Conservation (phyloP, 2,329 filamentous ascomycete species). For the Hirsutella minnesotensis region DNA sequence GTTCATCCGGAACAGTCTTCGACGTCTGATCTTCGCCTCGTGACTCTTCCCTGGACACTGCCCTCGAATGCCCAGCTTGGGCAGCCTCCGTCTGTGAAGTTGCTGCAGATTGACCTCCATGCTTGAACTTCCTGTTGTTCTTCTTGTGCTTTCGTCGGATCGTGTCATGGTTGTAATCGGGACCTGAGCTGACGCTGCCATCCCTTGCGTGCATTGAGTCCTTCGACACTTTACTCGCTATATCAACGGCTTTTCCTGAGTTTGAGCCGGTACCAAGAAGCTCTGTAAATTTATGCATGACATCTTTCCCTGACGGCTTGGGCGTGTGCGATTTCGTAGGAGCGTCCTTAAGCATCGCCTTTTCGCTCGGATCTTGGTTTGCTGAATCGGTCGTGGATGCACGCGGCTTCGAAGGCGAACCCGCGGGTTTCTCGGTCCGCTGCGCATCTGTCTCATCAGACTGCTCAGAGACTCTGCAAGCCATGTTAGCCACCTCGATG, state of each 20-base stretch:
- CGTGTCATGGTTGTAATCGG: constrained; percentile 1
- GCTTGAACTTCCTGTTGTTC: constrained; percentile 13
- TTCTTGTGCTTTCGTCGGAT: constrained; percentile 10
- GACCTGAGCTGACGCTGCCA: not conserved
- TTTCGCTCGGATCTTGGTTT: no score
- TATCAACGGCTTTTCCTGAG: not conserved
- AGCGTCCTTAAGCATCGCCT: no score
- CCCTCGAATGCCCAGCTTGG: not conserved
- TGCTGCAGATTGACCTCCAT: constrained; percentile 2
- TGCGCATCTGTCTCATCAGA: not conserved
- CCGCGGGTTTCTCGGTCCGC: not conserved
- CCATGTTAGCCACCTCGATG: not conserved
- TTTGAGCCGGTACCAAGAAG: no score
- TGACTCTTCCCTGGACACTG: not conserved
- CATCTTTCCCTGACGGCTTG: no score
- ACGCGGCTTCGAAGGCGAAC: not conserved
- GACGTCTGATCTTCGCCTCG: no score
- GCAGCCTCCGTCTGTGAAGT: not conserved
- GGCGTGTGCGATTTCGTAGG: no score
- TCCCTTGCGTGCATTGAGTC: not conserved
- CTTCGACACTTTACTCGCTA: not conserved
- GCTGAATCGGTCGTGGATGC: not conserved
- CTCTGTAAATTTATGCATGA: no score
- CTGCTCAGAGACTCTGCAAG: not conserved
- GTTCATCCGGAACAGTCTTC: no score